Evolutionary conservation across 495 filamentous ascomycete genomes (phyloP).

Genomic region (Podospora pseudoanserina): DNA sequence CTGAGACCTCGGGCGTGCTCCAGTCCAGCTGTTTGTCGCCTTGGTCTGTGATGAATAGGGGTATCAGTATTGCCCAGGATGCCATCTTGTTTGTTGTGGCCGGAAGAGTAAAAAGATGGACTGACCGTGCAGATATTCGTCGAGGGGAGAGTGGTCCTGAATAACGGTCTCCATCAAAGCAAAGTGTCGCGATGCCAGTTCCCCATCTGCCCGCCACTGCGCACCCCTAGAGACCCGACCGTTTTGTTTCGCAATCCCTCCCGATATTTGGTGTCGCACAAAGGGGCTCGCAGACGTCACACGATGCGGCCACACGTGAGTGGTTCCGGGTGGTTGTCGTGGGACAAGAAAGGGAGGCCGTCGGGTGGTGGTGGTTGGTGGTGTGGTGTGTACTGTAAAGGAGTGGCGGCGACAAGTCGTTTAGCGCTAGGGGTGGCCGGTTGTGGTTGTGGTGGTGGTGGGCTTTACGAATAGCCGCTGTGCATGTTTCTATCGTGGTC

Average conservation of each 20-base stretch:
- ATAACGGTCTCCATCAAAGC: slow-evolving; percentile 83
- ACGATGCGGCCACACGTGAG: neutral
- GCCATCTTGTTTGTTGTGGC: slow-evolving; percentile 4
- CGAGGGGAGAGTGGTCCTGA: slow-evolving; percentile 85
- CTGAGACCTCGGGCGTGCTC: slow-evolving; percentile 34
- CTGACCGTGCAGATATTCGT: slow-evolving; percentile 88
- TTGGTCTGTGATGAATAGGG: slow-evolving; percentile 30
- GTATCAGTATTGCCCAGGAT: slow-evolving; percentile 12
- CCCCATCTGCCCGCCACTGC: slow-evolving; percentile 32
- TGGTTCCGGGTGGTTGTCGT: neutral
- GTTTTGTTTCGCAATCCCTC: slow-evolving; percentile 11
- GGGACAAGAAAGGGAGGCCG: neutral
- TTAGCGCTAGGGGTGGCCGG: slow-evolving; percentile 12
- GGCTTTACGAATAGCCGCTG: neutral
- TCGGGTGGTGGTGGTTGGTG: neutral
- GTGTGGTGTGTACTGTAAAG: too few relatives aligned
- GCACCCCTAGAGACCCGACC: slow-evolving; percentile 14
- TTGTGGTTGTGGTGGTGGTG: neutral
- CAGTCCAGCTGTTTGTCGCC: slow-evolving; percentile 42
- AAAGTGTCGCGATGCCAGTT: slow-evolving; percentile 25
- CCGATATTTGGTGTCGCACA: slow-evolving; percentile 6
- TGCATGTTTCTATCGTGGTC: slow-evolving; percentile 18
- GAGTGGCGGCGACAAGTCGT: neutral
- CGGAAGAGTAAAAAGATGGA: slow-evolving; percentile 5
- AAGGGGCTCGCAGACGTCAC: slow-evolving; percentile 7